Evolutionary conservation across 2,329 filamentous ascomycete genomes (phyloP), one percentile per base, ranked within the genome.

Genomic region (Gyromitra esculenta): DNA sequence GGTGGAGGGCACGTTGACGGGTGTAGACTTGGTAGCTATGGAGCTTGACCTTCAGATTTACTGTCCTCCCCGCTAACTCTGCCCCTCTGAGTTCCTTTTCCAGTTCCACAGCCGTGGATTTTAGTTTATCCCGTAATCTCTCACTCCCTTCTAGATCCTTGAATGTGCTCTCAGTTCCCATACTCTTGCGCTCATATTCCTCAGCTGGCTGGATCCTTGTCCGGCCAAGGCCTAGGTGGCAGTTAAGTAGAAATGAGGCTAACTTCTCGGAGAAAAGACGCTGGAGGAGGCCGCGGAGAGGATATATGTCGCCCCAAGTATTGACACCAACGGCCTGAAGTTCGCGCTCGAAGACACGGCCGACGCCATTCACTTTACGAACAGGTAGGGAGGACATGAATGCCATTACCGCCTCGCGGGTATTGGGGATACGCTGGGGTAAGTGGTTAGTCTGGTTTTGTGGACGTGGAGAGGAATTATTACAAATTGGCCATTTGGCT

Each of bases 101-200:
- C 2, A 99, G 85, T 79, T 97, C 94, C 78, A 94, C 90, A 0
- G 96, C 93, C 0, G 91, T 94, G 82, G 87, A 88, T n/a, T 89
- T 88, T 5, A 99, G 87, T 82, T 97, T 96, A 15, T 91, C 89
- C 21, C 91, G 87, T 2, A 98, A 85, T 74, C 91, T 88, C 0
- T 84, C 83, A 13, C 90, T 88, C 68, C 91, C 90, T 1, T 88
- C 89, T 81, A 97, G 89, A 63, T 97, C 94, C 50, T 88, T 86
- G 81, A 99, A 99, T 0, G 95, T 98, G 77, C 91, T 92, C 83
- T 99, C 96, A 0, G 94, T 97, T 18, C 96, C 95, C 0, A 98
- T 92, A 79, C 93, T 96, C 83, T 98, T 98, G 15, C 96, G 89
- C 82, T 97, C 93, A 79, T 94, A 93, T 73, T 95, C 93, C 81